Evolutionary conservation across 129 eudicot genomes (phyloP), one percentile per base, ranked within the genome.

Genomic region (Arctium lappa): DNA sequence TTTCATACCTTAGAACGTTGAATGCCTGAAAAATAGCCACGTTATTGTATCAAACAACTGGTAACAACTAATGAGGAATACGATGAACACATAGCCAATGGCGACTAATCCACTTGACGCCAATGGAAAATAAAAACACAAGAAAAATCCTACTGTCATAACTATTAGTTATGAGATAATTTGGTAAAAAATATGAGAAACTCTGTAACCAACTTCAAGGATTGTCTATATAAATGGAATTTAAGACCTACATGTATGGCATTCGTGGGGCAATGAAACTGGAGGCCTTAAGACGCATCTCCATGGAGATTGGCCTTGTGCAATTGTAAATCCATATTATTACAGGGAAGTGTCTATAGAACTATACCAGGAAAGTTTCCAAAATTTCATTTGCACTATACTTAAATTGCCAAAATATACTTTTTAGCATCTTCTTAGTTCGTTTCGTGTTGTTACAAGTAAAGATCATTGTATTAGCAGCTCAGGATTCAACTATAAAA

Each of bases 1-100:
- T 84, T 85, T 93, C 97, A 56, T 96, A 96, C 38, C 98, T 92
- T 78, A 96, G 79, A 81, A 96, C 87, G 36, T 96, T 96, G 85
- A 91, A 96, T 32, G 94, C 82, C 99, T 93, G 98, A 82, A 91
- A 95, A 80, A 90, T 31, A 34, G 72, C 32, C 30, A 72, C 53
- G 79, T 38, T 40, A 56, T 34, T 74, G 29, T 15, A 60, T 75
- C 50, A 85, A 39, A 74, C 80, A 74, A 40, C 74, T 16, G 27
- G 1, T 13, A 22, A 8, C 56, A 36, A 53, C 63, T 40, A 27
- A 72, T 2, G 76, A 70, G 75, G 63, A 39, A 34, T 69, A 38
- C 33, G 42, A 73, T 34, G n/a, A 38, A 77, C 74, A 13, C 12
- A 10, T 38, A 37, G 72, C 75, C 68, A 71, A 76, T 78, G 65